Base-by-base conservation (phyloP, 495 filamentous ascomycete genomes). In the Eremomyces bilateralis region DNA sequence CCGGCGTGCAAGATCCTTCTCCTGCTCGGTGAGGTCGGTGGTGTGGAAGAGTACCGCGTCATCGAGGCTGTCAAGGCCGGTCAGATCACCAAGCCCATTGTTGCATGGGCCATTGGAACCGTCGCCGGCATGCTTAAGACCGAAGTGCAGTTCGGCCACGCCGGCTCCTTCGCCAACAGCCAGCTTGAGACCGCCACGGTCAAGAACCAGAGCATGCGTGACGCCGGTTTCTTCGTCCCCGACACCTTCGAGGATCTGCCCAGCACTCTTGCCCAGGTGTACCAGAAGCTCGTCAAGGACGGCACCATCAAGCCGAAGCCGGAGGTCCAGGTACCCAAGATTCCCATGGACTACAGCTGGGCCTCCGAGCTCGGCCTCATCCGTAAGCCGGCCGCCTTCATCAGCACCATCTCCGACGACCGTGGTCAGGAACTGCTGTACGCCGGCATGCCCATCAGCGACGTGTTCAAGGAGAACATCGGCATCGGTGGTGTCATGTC, bases 81-180 rank as follows among this genome's bases (percentile, higher is more conserved):
- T 48, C 57, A 63, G 43, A 94, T 97, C 59, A 95, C 72, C 49
- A 97, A 97, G 72, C 88, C 88, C 42, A 82, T 97, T 51, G 83
- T 97, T 28, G 88, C 88, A 16, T 97, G 88, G 88, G 88, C 88
- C 45, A 97, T 97, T 46, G 88, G 88, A 63, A 97, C 88, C 51
- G 94, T 90, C 59, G 85, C 88, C 27, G 82, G 80, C 69, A 80
- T 97, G 88, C 90, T 97, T 66, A 94, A 93, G 77, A 97, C 88
- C 12, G 88, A 97, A 68, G 88, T 97, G 21, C 88, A 97, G 59
- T 97, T 97, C 63, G 88, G 88, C 49, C 88, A 97, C 64, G 88
- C 88, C 47, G 88, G 88, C 59, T 81, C 88, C 6, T 93, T 93
- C 42, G 88, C 88, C 66, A 97, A 97, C 69, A 95, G 90, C 30